Base-by-base conservation (phyloP, 495 filamentous ascomycete species). In the Neurospora discreta region DNA sequence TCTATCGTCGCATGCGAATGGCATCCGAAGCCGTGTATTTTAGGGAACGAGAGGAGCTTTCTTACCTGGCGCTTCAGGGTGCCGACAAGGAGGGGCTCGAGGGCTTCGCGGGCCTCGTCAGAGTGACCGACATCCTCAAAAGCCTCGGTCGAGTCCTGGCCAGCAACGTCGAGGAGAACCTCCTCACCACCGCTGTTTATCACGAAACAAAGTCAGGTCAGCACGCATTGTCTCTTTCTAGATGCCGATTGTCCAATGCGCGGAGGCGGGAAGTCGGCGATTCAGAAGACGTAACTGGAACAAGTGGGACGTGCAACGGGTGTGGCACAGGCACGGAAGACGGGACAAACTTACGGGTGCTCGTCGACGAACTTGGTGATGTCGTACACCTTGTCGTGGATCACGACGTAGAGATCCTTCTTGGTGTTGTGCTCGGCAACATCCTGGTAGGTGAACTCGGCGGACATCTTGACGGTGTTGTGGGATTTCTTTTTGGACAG, bases 91-190 rank as follows among this genome's bases (percentile, higher is more conserved):
- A 97, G 84, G 74, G 90, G 89, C 33, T 90, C 87, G 20, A 99
- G 89, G 78, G 97, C 94, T 85, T 98, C 93, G 69, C 96, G 91
- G 72, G 96, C 96, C 86, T 99, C 96, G 81, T 99, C 96, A 81
- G 92, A 95, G 90, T 99, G 96, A 74, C 96, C 96, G 80, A 99
- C 96, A 83, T 99, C 96, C 86, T 99, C 95, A 81, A 99, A 99
- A 71, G 95, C 94, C 83, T 98, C 96, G 77, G 95, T 97, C 76
- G 93, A 92, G 84, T 99, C 95, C 84, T 97, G 93, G 78, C 95
- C 95, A 78, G 86, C 95, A 74, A 98, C 94, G 79, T 99, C 96
- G 76, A 98, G 89, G 39, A 99, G 85, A 76, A 98, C 95, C 87
- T 99, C 96, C 84, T 98, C 96, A 83, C 95, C 95, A 85, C 96